Conservation (phyloP, 2,329 filamentous ascomycete genomes). For the Chaetoscypha palmicola region DNA sequence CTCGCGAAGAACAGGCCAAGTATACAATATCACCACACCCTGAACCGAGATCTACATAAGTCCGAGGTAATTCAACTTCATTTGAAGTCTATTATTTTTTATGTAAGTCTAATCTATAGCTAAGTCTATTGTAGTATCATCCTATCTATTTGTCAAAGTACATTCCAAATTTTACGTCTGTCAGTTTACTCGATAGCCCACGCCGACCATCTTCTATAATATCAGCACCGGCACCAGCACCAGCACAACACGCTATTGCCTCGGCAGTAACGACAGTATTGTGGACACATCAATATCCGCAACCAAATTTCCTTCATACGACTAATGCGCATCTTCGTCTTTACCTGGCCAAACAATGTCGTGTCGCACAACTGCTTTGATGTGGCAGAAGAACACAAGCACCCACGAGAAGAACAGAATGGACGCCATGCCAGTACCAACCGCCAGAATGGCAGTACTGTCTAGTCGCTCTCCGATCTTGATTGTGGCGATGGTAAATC, state of each 20-base stretch:
- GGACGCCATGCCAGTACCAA: slow-evolving; percentile 33
- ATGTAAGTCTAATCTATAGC: not conserved
- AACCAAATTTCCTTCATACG: too few relatives aligned
- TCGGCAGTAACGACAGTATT: too few relatives aligned
- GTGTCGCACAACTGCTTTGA: slow-evolving; percentile 24
- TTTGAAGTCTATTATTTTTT: not conserved
- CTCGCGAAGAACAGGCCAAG: too few relatives aligned
- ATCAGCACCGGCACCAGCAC: too few relatives aligned
- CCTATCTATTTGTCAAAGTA: not conserved
- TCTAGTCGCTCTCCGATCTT: slow-evolving; percentile 42
- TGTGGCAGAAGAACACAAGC: slow-evolving; percentile 23
- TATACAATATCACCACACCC: too few relatives aligned
- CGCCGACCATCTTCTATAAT: too few relatives aligned
- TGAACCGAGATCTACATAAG: too few relatives aligned
- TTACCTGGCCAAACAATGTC: slow-evolving; percentile 30
- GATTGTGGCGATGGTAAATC: slow-evolving; percentile 51
- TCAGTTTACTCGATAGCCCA: too few relatives aligned
- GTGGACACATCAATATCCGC: too few relatives aligned
- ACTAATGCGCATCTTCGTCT: slow-evolving; percentile 29
- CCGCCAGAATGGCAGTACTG: slow-evolving; percentile 38
- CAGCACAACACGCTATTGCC: too few relatives aligned
- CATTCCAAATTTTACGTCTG: not conserved
- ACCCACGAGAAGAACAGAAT: slow-evolving; percentile 40
- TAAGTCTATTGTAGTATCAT: not conserved
- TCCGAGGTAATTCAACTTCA: not conserved